A percentile compares a stretch with the other conserved stretches of the same genome.
Evolutionary conservation across 176 grass and related monocot species (phyloP).

Genomic region (Carex pumila): DNA sequence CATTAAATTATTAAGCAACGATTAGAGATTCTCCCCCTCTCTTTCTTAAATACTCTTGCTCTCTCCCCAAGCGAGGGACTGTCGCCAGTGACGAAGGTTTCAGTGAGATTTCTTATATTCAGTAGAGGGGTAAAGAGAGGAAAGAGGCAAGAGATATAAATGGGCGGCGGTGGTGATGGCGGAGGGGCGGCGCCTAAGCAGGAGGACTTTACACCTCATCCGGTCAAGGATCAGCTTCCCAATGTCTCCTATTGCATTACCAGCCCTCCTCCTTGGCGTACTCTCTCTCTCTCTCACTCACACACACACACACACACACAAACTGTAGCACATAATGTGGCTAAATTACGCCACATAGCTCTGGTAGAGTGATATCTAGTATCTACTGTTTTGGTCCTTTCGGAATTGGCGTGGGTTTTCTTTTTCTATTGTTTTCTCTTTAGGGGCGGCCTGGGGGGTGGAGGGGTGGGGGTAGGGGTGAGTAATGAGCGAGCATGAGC

Average conservation of each 20-base stretch:
- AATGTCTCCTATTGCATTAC: conserved; percentile 38
- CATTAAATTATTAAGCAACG: not conserved
- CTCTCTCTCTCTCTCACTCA: not conserved
- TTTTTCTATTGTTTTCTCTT: not conserved
- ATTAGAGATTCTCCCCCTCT: not conserved
- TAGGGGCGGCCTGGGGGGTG: no score
- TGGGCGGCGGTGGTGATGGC: conserved; percentile 3
- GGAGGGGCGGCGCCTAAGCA: conserved; percentile 33
- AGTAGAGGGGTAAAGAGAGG: not conserved
- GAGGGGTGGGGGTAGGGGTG: no score
- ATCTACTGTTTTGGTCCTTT: not conserved
- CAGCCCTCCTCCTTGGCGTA: conserved; percentile 48
- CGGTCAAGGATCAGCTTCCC: conserved; percentile 35
- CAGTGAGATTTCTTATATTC: conserved; percentile 3
- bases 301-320: not conserved
- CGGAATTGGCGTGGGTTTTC: not conserved
- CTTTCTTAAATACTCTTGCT: not conserved
- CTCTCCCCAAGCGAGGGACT: not conserved
- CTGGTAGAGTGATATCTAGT: not conserved
- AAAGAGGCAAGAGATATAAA: not conserved
- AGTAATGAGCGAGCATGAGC: no score
- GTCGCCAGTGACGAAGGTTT: not conserved
- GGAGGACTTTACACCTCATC: conserved; percentile 31
- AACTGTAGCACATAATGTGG: not conserved
- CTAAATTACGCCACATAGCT: not conserved